Base-by-base conservation (phyloP, 176 grass and related monocot species). In the Thinopyrum elongatum region DNA sequence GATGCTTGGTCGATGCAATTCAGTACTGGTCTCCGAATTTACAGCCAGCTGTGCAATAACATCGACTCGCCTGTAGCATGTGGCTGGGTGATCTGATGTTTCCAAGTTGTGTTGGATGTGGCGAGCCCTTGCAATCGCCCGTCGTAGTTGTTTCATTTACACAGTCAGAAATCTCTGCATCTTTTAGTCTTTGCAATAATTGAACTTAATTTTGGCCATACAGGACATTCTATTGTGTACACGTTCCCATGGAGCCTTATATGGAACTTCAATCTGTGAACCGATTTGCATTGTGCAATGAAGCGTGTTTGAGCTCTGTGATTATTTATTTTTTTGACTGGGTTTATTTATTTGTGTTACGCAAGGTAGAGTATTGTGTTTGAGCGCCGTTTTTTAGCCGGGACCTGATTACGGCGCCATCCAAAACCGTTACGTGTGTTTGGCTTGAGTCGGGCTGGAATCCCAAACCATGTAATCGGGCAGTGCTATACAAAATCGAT, bases 121-220 rank as follows among this genome's bases (percentile, higher is more conserved):
- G 58, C 6, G 59, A 61, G 59, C 35, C 39, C n/a, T 53, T 28
- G 10, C 74, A 19, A 68, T 76, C 31, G 15, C 65, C n/a, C 59
- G 19, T 6, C n/a, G 16, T 44, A 58, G 55, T 44, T 75, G 4
- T 6, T 44, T 65, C 25, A 31, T 22, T 78, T 74, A 65, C 13
- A 33, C 9, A 25, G 72, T 65, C 42, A 44, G 85, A 79, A 73
- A 26, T 74, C 19, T 17, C 31, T 63, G 33, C 74, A n/a, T 33
- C 74, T 7, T 83, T 71, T 26, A 55, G 80, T 73, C 53, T 53
- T 66, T 83, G 26, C 70, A 80, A 80, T 90, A 87, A 90, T 17
- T 22, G 3, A 61, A 59, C 44, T 62, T 83, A 30, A 80, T 68
- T 87, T 34, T 87, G 74, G 47, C 65, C 67, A 58, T 29, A 64